Evolutionary conservation across 805 yeast genomes (phyloP), one percentile per base, ranked within the genome.

Genomic region (Yamadazyma philogaea): DNA sequence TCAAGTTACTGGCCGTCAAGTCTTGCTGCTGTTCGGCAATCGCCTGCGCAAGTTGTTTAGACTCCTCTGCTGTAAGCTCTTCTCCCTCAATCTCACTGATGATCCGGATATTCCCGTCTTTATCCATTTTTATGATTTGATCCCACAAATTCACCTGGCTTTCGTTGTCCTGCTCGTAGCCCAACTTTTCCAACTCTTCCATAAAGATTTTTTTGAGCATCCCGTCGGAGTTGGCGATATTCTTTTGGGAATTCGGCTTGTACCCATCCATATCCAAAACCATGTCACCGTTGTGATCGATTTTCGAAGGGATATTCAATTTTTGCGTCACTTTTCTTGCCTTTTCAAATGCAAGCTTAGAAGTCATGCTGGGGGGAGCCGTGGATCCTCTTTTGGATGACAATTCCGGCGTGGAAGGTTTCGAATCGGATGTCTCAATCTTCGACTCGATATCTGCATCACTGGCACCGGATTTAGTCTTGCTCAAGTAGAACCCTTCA

Each of bases 211-310:
- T 81, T 52, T 80, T 81, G 45, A 93, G 78, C 28, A 85, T 67
- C 39, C 81, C 81, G 58, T 89, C 96, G 0, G 95, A 79, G 51
- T 79, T 81, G 39, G 82, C 81, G 31, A 85, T 78, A 59, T 84
- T 87, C 51, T 82, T 80, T 39, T 82, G 84, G 11, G 71, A 57
- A 53, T 83, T 88, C 26, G 95, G 84, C 63, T 90, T 91, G 65
- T 93, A 93, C 14, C 99, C 99, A 53, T 89, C 95, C 82, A 91
- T 87, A 64, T 93, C 99, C 34, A 93, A 67, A 32, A 89, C 77
- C 52, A 93, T 73, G 57, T 89, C 96, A 10, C 99, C 99, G 54
- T 87, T 86, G 47, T 84, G 82, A 48, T 87, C 95, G 28, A 90
- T 77, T 51, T 82, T 87, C 21, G 95, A 82, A 1, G 97, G 96